Percentiles rank a stretch among this genome's conserved stretches.
Conservation (phyloP, 352 stramenopile species). For the Pythium coloratum region DNA sequence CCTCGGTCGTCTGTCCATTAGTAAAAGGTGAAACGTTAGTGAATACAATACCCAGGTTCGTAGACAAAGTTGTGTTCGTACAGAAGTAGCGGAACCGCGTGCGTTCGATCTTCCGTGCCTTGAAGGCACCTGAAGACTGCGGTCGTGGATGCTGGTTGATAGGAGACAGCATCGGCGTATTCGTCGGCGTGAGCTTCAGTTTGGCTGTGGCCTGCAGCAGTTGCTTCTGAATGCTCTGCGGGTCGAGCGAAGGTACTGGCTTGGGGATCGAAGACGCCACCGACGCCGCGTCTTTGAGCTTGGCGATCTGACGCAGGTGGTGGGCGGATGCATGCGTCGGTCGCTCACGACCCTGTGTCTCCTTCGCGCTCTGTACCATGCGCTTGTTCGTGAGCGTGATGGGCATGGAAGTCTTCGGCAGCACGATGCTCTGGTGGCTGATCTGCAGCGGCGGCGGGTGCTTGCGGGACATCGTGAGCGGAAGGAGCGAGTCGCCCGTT, state of each 20-base stretch:
- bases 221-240: constrained; percentile 33
- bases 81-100: constrained; percentile 86
- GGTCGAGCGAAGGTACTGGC: constrained; percentile 28
- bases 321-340: constrained; percentile 35
- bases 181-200: constrained; percentile 8
- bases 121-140: constrained; percentile 56
- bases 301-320: constrained; percentile 55
- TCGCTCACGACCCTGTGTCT: constrained; percentile 19
- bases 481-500: neutral
- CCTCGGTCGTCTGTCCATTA: constrained; percentile 56
- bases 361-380: constrained; percentile 39
- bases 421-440: constrained; percentile 19
- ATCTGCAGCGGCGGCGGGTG: constrained; percentile 26
- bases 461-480: constrained; percentile 15
- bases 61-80: constrained; percentile 28
- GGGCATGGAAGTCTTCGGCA: constrained; percentile 32
- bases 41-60: too few species aligned
- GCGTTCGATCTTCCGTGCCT: constrained; percentile 62
- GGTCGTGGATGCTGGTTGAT: constrained; percentile 30
- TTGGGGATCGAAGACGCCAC: constrained; percentile 32
- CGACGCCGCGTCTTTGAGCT: constrained; percentile 27
- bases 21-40: too few species aligned
- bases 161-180: constrained; percentile 3
- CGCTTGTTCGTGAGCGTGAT: constrained; percentile 38
- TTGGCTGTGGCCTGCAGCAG: constrained; percentile 20